Conservation (phyloP, 2,329 filamentous ascomycete genomes). For the Xylaria sp. region DNA sequence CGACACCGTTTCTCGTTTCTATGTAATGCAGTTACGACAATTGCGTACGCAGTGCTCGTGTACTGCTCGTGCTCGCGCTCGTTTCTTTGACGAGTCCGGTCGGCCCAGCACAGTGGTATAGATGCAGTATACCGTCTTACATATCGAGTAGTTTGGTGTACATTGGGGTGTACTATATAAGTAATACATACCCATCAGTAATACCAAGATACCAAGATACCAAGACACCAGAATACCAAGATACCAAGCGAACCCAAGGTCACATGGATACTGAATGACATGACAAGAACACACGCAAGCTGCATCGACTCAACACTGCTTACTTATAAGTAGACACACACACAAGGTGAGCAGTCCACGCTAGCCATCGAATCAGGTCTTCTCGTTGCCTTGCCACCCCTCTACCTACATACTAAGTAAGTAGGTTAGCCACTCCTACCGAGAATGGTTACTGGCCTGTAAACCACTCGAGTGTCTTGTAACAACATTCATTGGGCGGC, state of each 20-base stretch:
- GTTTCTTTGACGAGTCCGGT: background rate
- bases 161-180: background rate
- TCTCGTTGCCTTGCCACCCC: conserved; percentile 30
- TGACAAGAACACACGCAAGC: background rate
- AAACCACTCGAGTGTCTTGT: background rate
- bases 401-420: conserved; percentile 2
- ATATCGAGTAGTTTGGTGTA: background rate
- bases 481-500: conserved; percentile 21
- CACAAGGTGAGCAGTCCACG: too few relatives aligned
- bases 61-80: background rate
- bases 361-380: conserved; percentile 1
- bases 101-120: background rate
- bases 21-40: too few relatives aligned
- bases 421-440: background rate
- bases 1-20: conserved; percentile 13
- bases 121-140: background rate
- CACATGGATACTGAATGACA: conserved; percentile 7
- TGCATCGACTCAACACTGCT: background rate
- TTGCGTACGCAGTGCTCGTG: too few relatives aligned
- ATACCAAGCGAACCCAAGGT: conserved; percentile 11
- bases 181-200: conserved; percentile 17
- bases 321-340: background rate
- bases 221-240: too few relatives aligned
- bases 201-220: too few relatives aligned
- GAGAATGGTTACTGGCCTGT: conserved; percentile 7